Conservation (phyloP, 2,329 filamentous ascomycete species). For the Sordariomycetes sp. region DNA sequence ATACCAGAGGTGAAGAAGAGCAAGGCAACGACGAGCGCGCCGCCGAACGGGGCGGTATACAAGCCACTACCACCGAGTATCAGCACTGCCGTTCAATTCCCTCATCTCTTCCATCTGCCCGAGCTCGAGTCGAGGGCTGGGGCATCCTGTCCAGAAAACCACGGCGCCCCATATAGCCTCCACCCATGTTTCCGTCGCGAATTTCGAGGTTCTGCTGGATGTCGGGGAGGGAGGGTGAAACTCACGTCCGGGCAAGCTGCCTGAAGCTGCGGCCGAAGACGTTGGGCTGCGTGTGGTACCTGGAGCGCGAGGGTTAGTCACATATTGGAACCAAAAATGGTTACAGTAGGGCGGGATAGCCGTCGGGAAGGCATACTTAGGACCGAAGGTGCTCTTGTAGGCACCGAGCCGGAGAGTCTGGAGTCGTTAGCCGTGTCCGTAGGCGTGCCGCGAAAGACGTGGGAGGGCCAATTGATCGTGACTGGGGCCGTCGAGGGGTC, state of each 20-base stretch:
- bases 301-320: constrained; percentile 21
- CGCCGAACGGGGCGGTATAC: constrained; percentile 44
- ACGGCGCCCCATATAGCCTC: neutral
- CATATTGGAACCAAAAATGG: neutral
- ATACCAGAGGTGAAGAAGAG: constrained; percentile 53
- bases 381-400: constrained; percentile 55
- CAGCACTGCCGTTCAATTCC: neutral
- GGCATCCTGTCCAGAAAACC: neutral
- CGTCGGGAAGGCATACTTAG: constrained; percentile 40
- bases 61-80: constrained; percentile 29
- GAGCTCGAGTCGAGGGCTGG: neutral
- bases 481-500: constrained; percentile 1
- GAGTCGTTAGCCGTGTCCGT: constrained; percentile 3
- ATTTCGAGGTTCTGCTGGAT: neutral
- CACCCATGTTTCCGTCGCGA: neutral
- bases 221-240: constrained; percentile 8
- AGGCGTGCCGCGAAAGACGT: neutral
- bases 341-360: neutral
- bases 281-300: constrained; percentile 50
- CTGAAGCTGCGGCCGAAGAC: constrained; percentile 40
- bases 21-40: constrained; percentile 43
- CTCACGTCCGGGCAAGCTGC: constrained; percentile 41
- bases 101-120: neutral
- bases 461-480: neutral
- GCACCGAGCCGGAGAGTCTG: constrained; percentile 34